phyloP scores from a whole-genome alignment of 176 grass and related monocot genomes.

The Avena eriantha region DNA sequence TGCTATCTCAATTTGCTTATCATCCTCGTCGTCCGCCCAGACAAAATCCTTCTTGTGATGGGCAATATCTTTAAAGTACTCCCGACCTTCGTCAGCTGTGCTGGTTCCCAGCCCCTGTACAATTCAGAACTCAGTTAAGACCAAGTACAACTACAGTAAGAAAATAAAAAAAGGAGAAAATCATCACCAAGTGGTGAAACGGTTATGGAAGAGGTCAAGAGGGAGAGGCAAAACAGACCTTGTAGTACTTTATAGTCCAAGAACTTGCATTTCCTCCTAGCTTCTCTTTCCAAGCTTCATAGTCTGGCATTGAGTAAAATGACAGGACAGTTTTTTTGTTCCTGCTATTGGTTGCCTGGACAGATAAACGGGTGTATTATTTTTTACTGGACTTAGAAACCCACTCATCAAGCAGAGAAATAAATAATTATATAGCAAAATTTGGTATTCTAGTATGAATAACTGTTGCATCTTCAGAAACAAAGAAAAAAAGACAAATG shows the following conservation, averaged over 20 bases:
- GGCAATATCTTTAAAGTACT: conserved; percentile 59
- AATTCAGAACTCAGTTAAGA: no score
- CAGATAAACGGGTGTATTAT: background rate
- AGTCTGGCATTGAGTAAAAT: conserved; percentile 94
- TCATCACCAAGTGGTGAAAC: background rate
- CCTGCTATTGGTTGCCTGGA: conserved; percentile 66
- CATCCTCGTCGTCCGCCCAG: conserved; percentile 68
- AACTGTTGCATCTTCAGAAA: background rate
- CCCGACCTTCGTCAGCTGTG: no score
- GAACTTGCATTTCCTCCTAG: conserved; percentile 60
- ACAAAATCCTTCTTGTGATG: conserved; percentile 80
- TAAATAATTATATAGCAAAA: no score
- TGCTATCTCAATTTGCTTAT: conserved; percentile 72
- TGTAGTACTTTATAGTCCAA: conserved; percentile 89
- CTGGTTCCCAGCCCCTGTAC: conserved; percentile 77
- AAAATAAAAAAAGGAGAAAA: background rate
- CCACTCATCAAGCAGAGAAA: no score
- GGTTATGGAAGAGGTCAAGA: background rate
- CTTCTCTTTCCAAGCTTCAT: conserved; percentile 79
- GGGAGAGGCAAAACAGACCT: conserved; percentile 56
- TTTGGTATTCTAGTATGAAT: no score
- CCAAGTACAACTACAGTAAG: no score
- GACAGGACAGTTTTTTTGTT: conserved; percentile 22
- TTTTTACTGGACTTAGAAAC: no score
- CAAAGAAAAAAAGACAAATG: background rate